These are phyloP conservation scores for Pistacia vera DNA, from an alignment of 345 rosid species.

Conservation along the genomic window DNA sequence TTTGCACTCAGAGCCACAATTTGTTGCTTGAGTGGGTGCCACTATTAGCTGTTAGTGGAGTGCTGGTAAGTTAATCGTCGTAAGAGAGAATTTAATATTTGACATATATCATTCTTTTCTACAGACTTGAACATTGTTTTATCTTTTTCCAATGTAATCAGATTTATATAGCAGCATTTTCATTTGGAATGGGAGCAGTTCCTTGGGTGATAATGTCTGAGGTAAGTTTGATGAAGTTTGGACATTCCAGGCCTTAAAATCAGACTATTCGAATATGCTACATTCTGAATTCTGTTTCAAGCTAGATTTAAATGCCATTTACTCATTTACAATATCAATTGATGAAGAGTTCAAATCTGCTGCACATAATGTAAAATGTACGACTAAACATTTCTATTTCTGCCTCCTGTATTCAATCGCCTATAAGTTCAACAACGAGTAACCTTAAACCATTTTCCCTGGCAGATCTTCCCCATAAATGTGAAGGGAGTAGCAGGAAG, in stretches of 20 bases:
- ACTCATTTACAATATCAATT: neutral
- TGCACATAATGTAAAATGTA: neutral
- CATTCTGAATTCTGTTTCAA: neutral
- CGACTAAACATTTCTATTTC: neutral
- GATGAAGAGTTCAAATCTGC: neutral
- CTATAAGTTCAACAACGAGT: neutral
- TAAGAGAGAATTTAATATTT: neutral
- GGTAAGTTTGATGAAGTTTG: constrained; percentile 39
- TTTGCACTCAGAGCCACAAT: constrained; percentile 48
- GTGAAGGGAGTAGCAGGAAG: constrained; percentile 91
- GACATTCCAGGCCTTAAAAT: neutral
- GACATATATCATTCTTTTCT: neutral
- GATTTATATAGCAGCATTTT: constrained; percentile 68
- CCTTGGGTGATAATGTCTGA: constrained; percentile 99
- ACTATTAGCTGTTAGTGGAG: constrained; percentile 65
- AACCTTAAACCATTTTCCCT: neutral
- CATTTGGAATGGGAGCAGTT: constrained; percentile 92
- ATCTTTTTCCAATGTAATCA: constrained; percentile 22
- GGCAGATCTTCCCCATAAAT: constrained; percentile 87
- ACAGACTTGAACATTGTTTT: neutral
- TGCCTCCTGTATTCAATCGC: neutral
- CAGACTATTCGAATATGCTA: neutral
- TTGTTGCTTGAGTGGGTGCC: constrained; percentile 71
- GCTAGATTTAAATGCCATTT: neutral
- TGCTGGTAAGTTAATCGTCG: constrained; percentile 48